Base-by-base conservation (phyloP, 768 basidiomycete species). In the Filobasidium wieringae region DNA sequence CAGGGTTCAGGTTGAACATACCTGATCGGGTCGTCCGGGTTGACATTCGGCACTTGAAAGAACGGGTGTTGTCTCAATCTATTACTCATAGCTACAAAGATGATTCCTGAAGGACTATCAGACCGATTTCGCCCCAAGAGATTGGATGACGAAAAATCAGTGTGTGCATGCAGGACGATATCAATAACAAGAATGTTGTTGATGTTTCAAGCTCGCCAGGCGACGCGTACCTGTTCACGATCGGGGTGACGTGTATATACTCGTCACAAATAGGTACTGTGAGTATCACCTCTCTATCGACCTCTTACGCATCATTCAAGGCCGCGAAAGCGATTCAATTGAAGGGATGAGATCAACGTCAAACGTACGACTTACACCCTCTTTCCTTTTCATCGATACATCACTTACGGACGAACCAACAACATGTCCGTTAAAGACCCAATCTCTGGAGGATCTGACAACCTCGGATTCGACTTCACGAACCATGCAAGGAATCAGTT, bases 401-500 rank as follows among this genome's bases (percentile, higher is more conserved):
- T 5, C 37, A 40, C 5, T 22, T 11, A 11, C 37, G 22, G 15
- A 40, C 37, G 22, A 40, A 17, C 37, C 22, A 15, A 40, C 61
- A 65, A 15, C 39, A 70, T 68, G 66, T 61, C 58, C 1, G 43
- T 54, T 50, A 65, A 60, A 55, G 58, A 53, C 24, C 58, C 62
- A 17, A 37, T 52, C 50, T 9, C 50, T 26, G 29, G 43, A 47
- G 43, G 43, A 17, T 47, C 43, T 14, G 43, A 50, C 27, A 47
- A 56, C 43, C 50, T 39, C 36, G 72, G 72, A 7, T 73, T 73
- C 59, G 72, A 73, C 63, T 75, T 75, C 58, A 69, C 71, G 55
- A 70, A 73, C 66, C 66, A 68, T 62, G 66, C 70, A 8, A 65
- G 74, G 41, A 75, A 75, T 59, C 58, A 72, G 51, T 69, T 70